Conservation (phyloP, 768 basidiomycete genomes). For the Coprinopsis cinerea region DNA sequence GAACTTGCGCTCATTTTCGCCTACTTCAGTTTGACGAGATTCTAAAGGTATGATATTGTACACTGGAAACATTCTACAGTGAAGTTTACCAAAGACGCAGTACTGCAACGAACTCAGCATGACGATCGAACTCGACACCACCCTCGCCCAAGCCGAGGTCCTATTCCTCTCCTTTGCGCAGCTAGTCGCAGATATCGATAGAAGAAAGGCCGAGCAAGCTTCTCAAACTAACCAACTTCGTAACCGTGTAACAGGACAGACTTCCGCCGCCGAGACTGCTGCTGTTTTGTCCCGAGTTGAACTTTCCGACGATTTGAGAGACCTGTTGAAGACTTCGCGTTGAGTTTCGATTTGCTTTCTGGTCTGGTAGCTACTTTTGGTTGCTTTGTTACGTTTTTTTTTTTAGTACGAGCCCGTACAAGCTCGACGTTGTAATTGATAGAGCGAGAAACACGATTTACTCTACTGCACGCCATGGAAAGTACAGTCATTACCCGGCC, state of each 20-base stretch:
- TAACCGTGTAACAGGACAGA: constrained; percentile 13
- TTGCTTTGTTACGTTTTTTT: no score
- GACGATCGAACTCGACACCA: constrained; percentile 95
- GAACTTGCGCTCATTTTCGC: background rate
- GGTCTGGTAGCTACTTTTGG: no score
- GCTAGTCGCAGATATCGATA: constrained; percentile 84
- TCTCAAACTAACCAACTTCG: constrained; percentile 27
- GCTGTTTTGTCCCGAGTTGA: constrained; percentile 36
- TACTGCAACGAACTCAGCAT: constrained; percentile 94
- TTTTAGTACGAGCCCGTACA: no score
- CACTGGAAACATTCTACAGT: background rate
- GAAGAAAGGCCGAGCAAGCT: constrained; percentile 60
- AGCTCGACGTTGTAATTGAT: no score
- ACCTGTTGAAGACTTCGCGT: constrained; percentile 32
- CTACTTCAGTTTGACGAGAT: constrained; percentile 69
- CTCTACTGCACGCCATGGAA: no score
- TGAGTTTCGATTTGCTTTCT: background rate
- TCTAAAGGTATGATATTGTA: constrained; percentile 43
- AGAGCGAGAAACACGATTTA: no score
- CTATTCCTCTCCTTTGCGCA: constrained; percentile 89
- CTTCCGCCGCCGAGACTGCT: constrained; percentile 14
- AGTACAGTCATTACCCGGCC: no score
- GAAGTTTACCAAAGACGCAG: constrained; percentile 25
- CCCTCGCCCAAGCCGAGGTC: constrained; percentile 94
- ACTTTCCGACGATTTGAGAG: constrained; percentile 58